These are phyloP conservation scores for Saccharomyces hybrid DNA, from an alignment of 1,139 yeast genomes.

Conservation along the genomic window DNA sequence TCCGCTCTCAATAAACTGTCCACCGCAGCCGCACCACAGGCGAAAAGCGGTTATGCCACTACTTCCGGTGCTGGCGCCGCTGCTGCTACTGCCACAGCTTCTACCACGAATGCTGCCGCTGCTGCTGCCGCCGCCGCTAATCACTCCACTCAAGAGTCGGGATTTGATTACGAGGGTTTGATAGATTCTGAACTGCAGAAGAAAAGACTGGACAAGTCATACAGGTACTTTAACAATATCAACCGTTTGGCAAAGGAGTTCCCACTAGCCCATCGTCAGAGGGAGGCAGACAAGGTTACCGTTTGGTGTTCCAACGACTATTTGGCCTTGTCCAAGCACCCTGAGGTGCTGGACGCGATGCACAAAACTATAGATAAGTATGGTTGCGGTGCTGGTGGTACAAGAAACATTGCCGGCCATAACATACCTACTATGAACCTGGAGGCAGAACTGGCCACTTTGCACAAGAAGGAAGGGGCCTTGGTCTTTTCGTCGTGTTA, in stretches of 20 bases:
- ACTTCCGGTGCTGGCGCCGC: slow-evolving; percentile 14
- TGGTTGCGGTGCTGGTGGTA: slow-evolving; percentile 99
- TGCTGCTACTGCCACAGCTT: slow-evolving; percentile 33
- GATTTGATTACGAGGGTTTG: slow-evolving; percentile 60
- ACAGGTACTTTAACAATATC: slow-evolving; percentile 93
- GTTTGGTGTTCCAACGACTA: slow-evolving; percentile 99
- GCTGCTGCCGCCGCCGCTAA: slow-evolving; percentile 24
- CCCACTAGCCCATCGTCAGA: slow-evolving; percentile 80
- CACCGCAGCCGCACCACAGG: neutral
- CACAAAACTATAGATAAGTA: slow-evolving; percentile 73
- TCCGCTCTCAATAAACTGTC: neutral
- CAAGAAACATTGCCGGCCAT: slow-evolving; percentile 98
- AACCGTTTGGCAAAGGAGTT: slow-evolving; percentile 90
- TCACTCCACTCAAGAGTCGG: slow-evolving; percentile 36
- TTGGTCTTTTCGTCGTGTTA: slow-evolving; percentile 91
- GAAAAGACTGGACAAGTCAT: slow-evolving; percentile 83
- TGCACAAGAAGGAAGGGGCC: slow-evolving; percentile 94
- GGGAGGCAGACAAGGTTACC: slow-evolving; percentile 75
- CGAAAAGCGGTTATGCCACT: neutral
- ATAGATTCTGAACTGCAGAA: slow-evolving; percentile 55
- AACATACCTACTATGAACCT: slow-evolving; percentile 78
- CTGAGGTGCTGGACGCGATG: slow-evolving; percentile 67
- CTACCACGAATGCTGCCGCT: slow-evolving; percentile 36
- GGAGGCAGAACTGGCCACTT: slow-evolving; percentile 79
- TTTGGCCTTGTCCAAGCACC: slow-evolving; percentile 86